Evolutionary conservation across 108 stramenopile genomes (phyloP), one percentile per base, ranked within the genome.

Genomic region (Cyclotella cryptica): DNA sequence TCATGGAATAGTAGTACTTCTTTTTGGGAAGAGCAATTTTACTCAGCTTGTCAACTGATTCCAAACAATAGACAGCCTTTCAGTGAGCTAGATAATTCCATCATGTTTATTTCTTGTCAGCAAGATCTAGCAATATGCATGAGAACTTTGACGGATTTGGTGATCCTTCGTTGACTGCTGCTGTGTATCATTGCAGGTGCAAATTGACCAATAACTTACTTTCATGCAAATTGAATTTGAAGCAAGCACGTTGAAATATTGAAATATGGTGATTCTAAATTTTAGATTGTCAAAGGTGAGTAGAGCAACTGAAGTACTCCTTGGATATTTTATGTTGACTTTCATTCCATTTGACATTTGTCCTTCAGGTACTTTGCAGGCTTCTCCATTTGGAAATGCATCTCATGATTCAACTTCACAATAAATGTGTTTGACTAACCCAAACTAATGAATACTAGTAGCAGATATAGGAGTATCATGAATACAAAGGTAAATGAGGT

Each of bases 151-250:
- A 62, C 15, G 64, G 78, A 24, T 64, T 79, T 65, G 64, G 63
- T 49, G 68, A 79, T 57, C 71, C 78, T 40, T 79, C 71, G 78
- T 46, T 72, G 63, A 52, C 71, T 29, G 78, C 78, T 18, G 64
- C 72, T 79, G 78, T 71, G 78, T 71, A 26, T 30, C 78, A 35
- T 71, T 72, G 26, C 46, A 71, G 0, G 63, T 79, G 29, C 43
- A 35, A 53, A 79, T 79, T 54, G 40, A 71, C 17, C 78, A 79
- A 61, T 62, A 79, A 63, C 19, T 79, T 17, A 69, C 78, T 18
- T 54, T 79, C 30, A 79, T 71, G 39, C 30, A 71, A 44, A 55
- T 79, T 21, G 78, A 71, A 27, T 79, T 79, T 63, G 78, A 79
- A 55, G 78, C 71, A 30, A 8, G n/a, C n/a, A n/a, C 30, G 62